Evolutionary conservation across 1,139 yeast species (phyloP).

Genomic region (Scheffersomyces lignicola): DNA sequence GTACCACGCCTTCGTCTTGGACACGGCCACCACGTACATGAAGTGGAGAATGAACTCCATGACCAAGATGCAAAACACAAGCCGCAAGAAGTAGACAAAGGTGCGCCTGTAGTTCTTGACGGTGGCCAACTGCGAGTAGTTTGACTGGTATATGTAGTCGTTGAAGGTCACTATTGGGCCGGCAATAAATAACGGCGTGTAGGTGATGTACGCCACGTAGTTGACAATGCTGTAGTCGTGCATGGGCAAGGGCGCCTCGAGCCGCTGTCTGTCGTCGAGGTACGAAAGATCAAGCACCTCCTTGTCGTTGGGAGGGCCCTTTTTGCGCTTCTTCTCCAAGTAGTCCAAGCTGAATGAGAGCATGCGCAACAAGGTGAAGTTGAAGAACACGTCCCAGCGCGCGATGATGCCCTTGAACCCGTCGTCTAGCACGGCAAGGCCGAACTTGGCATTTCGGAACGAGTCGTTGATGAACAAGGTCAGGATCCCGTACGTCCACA

Average conservation of each 20-base stretch:
- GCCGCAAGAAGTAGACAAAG: conserved; percentile 62
- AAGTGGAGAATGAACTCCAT: conserved; percentile 90
- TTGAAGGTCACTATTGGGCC: conserved; percentile 95
- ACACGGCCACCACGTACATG: conserved; percentile 91
- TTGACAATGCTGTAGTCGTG: conserved; percentile 61
- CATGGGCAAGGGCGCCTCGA: conserved; percentile 61
- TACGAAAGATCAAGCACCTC: conserved; percentile 15
- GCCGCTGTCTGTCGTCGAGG: conserved; percentile 65
- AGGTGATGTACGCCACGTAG: conserved; percentile 74
- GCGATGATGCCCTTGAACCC: conserved; percentile 72
- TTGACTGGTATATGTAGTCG: conserved; percentile 78
- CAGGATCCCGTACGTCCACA: conserved; percentile 80
- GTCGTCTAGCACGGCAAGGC: conserved; percentile 52
- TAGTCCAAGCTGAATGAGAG: conserved; percentile 82
- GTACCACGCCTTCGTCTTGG: conserved; percentile 86
- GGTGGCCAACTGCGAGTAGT: conserved; percentile 37
- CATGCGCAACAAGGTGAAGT: conserved; percentile 82
- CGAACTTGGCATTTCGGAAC: conserved; percentile 55
- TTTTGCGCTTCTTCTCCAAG: conserved; percentile 41
- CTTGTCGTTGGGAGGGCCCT: conserved; percentile 10
- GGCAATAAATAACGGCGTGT: conserved; percentile 89
- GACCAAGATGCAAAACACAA: conserved; percentile 68
- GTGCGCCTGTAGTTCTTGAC: conserved; percentile 51
- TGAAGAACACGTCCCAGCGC: conserved; percentile 96
- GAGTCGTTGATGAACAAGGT: conserved; percentile 77